phyloP scores from a whole-genome alignment of 495 filamentous ascomycete species.

The Neurospora sp. region DNA sequence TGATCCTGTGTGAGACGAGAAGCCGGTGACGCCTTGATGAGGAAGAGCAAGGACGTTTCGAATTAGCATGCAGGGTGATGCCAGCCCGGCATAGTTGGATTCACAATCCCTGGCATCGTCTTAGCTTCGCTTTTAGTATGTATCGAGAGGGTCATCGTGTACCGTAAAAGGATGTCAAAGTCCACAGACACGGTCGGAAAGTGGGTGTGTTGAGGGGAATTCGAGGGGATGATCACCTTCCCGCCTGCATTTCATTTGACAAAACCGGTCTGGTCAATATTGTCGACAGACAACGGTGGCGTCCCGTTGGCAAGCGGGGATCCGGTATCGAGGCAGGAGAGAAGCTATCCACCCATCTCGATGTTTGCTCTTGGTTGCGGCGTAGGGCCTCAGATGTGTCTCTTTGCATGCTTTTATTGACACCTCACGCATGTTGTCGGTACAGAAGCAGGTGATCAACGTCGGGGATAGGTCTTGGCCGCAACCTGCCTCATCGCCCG shows the following conservation, averaged over 20 bases:
- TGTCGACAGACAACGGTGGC: not conserved
- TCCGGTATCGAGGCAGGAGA: not conserved
- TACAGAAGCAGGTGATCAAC: not conserved
- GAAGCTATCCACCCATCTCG: not conserved
- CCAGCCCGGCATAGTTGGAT: not conserved
- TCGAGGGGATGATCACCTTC: not conserved
- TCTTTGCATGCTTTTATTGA: not conserved
- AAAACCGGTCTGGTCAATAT: not conserved
- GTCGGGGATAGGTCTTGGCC: not conserved
- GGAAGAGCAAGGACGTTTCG: not conserved
- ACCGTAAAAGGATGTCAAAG: not conserved
- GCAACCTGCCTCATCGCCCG: not conserved
- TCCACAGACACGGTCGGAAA: not conserved
- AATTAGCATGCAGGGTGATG: not conserved
- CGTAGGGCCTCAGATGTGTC: not conserved
- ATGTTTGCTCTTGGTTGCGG: not conserved
- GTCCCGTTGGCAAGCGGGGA: not conserved
- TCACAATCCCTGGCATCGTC: not conserved
- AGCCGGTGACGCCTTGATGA: not conserved
- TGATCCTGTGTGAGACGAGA: not conserved
- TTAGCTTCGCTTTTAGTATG: not conserved
- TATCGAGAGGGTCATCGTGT: not conserved
- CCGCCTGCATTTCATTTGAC: not conserved
- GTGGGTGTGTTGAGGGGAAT: not conserved
- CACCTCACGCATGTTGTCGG: not conserved